Evolutionary conservation across 495 filamentous ascomycete species (phyloP), one percentile per base, ranked within the genome.

Genomic region (Pyrenopolyporus hunteri): DNA sequence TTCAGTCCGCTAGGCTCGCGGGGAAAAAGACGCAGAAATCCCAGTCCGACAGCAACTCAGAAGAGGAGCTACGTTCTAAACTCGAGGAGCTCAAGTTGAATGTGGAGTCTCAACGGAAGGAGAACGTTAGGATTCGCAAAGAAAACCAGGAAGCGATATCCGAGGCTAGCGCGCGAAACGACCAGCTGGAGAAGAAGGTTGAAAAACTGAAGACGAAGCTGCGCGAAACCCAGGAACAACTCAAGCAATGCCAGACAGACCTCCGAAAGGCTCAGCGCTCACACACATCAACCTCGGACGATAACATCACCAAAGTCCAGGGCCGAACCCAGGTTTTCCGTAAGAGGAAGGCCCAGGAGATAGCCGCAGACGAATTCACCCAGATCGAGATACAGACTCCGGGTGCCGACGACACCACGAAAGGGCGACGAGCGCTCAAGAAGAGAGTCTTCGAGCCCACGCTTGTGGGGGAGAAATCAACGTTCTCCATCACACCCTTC

Each of bases 401-500:
- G 1, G 54, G 66, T 7, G 69, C 69, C 10, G 67, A 72, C 19
- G 62, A 67, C 31, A 50, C 36, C 16, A 74, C 45, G 48, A 76
- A 64, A 52, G 70, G 54, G 54, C 67, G 60, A 62, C 74, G 65
- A 65, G 67, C 43, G 57, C 45, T 80, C 59, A 80, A 82, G 65
- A 87, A 85, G 53, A 79, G 79, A 56, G 76, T 71, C 16, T 74
- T 76, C 40, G 76, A 80, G 20, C 78, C 83, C 11, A 83, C 83
- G 0, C 66, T 87, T 32, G 74, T 86, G 28, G 91, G 89, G 19
- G 91, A 95, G 61, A 96, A 96, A 71, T 96, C 92, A 0, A 85
- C 80, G 14, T 97, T 97, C 69, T 94, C 91, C 8, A 92, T 97
- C 59, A 97, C 93, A 1, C 93, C 93, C 0, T 95, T 92, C 73